Base-by-base conservation (phyloP, 768 basidiomycete species). In the Mycena polygramma region DNA sequence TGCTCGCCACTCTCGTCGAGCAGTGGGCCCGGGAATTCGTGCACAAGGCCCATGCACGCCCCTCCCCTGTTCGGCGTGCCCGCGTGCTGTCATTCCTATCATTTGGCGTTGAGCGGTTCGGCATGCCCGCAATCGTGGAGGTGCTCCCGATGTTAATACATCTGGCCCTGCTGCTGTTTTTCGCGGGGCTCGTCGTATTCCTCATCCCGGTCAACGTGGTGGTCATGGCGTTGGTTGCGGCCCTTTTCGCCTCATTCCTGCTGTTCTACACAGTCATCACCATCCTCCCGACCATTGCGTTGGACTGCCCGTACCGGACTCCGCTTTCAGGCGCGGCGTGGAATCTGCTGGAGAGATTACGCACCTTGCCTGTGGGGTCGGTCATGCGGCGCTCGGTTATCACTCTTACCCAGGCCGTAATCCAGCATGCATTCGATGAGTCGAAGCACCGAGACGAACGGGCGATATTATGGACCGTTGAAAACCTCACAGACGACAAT, bases 1-100 rank as follows among this genome's bases (percentile, higher is more conserved):
- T 60, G 10, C 58, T 60, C 7, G 58, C 58, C 26, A 60, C 58
- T 48, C 58, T 60, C 10, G 58, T 60, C 6, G 58, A 60, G 13
- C 58, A 60, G n/a, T 55, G 54, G 54, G 35, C 54, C 7, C 35
- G 54, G 0, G 54, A 55, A 39, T 55, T 55, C 22, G 26, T 46
- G 8, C 58, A 60, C 17, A 39, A 13, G 39, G 39, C 39, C 7
- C 7, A 13, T 13, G 36, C 36, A 35, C 54, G 54, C n/a, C 54
- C 58, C 10, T 45, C 58, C 9, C 58, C 58, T 35, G 58, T 45
- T 6, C 58, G 30, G 26, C 41, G 45, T 19, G 58, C 58, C 58
- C 43, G 58, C 8, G 24, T 60, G 11, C 24, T 60, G 5, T 46
- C 58, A 13, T 60, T 60, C 45, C 58, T 60, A 3, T 60, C 46